Conservation (phyloP, 306 rosid genomes). For the cucumber (Cucumis sativus) region DNA sequence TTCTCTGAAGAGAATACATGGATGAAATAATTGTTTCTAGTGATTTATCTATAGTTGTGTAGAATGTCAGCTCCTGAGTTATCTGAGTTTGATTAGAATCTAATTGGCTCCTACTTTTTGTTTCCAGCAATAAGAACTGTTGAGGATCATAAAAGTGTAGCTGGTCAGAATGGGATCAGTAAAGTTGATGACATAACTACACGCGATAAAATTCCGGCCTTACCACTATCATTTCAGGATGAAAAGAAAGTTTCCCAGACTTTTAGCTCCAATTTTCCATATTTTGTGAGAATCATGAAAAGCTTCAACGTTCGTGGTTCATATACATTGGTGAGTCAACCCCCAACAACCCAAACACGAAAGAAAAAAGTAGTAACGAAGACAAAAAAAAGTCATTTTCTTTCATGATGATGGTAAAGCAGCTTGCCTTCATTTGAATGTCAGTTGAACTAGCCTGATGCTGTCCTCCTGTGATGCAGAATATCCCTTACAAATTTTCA, state of each 20-base stretch:
- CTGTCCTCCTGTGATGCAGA: slow-evolving; percentile 32
- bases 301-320: slow-evolving; percentile 83
- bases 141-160: slow-evolving; percentile 21
- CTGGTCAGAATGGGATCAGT: slow-evolving; percentile 29
- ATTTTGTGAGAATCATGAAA: slow-evolving; percentile 81
- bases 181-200: slow-evolving; percentile 25
- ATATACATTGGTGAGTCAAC: slow-evolving; percentile 63
- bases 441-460: background rate
- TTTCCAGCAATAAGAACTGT: background rate
- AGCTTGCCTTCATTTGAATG: background rate
- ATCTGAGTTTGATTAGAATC: background rate
- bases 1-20: background rate
- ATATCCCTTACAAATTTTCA: slow-evolving; percentile 73
- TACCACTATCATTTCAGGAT: slow-evolving; percentile 37
- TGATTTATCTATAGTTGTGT: background rate
- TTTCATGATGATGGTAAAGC: background rate
- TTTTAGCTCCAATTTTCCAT: slow-evolving; percentile 60
- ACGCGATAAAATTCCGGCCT: slow-evolving; percentile 32
- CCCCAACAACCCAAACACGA: background rate
- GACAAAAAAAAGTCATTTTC: background rate
- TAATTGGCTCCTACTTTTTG: background rate
- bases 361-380: background rate
- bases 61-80: background rate
- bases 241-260: slow-evolving; percentile 55
- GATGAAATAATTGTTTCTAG: background rate